Evolutionary conservation across 305 asterid genomes (phyloP).

Genomic region (Ilex paraguariensis): DNA sequence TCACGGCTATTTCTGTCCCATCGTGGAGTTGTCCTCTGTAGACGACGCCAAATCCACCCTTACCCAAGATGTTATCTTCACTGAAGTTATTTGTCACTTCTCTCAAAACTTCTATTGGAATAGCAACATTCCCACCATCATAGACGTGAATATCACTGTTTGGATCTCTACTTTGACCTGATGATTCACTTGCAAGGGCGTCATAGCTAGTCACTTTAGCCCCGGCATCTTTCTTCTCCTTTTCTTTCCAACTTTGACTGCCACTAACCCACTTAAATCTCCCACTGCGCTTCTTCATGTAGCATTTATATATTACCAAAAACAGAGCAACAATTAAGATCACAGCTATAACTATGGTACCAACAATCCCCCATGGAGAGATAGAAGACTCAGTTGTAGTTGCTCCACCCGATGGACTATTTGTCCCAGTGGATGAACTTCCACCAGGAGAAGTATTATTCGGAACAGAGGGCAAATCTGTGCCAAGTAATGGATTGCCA

Average conservation of each 20-base stretch:
- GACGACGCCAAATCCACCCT: constrained; percentile 79
- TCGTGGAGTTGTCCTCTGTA: constrained; percentile 60
- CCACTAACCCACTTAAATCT: constrained; percentile 21
- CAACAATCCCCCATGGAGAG: constrained; percentile 26
- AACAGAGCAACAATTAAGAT: constrained; percentile 14
- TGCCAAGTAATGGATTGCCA: constrained; percentile 57
- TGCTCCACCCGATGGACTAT: neutral
- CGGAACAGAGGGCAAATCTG: constrained; percentile 27
- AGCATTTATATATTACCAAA: constrained; percentile 21
- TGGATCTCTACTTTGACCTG: constrained; percentile 12
- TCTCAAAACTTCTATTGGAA: constrained; percentile 51
- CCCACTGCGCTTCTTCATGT: constrained; percentile 11
- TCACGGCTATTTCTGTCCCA: constrained; percentile 72
- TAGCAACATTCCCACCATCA: constrained; percentile 38
- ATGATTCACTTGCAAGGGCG: constrained; percentile 11
- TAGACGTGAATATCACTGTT: constrained; percentile 28
- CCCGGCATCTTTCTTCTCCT: constrained; percentile 4
- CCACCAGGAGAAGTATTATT: constrained; percentile 5
- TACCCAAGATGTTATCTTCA: constrained; percentile 52
- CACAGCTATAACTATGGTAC: constrained; percentile 20
- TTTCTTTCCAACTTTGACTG: neutral
- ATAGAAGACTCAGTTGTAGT: constrained; percentile 13
- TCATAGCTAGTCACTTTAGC: constrained; percentile 10
- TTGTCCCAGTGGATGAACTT: constrained; percentile 18
- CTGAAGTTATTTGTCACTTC: constrained; percentile 58